Percentiles rank a stretch among this genome's conserved stretches.
Conservation (phyloP, 495 filamentous ascomycete genomes). For the Xylaria castorea region DNA sequence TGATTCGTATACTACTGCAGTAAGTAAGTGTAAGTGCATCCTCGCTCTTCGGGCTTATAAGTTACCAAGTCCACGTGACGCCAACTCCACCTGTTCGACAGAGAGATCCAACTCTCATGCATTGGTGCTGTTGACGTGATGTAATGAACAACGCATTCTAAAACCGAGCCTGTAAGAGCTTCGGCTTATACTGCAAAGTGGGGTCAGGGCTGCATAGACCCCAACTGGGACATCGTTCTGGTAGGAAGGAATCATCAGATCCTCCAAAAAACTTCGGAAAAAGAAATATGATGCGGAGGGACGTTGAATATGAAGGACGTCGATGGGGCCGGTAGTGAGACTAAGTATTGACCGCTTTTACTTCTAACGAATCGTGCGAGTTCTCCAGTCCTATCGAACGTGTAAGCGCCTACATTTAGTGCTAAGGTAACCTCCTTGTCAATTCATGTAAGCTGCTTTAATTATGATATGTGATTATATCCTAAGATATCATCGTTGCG, state of each 20-base stretch:
- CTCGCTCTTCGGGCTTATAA: conserved; percentile 6
- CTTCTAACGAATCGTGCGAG: not conserved
- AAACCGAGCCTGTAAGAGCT: not conserved
- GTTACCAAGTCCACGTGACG: not conserved
- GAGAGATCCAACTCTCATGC: not conserved
- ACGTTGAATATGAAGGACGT: not conserved
- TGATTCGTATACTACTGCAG: not conserved
- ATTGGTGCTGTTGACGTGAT: not conserved
- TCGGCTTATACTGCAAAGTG: not conserved
- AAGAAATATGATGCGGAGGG: not conserved
- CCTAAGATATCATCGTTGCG: not conserved
- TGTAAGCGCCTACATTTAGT: not conserved
- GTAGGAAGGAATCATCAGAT: not conserved
- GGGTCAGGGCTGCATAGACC: not conserved
- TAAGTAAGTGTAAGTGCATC: not conserved
- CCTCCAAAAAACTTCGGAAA: not conserved
- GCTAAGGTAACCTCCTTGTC: not conserved
- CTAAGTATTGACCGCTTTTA: not conserved
- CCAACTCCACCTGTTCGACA: not conserved
- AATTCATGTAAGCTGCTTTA: not conserved
- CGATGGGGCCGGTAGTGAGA: not conserved
- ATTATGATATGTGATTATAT: not conserved
- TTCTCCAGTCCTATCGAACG: not conserved
- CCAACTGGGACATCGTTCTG: not conserved
- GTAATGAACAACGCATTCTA: not conserved